These are phyloP conservation scores for Mariannaea sp. DNA, from an alignment of 2,329 filamentous ascomycete species.

Conservation along the genomic window DNA sequence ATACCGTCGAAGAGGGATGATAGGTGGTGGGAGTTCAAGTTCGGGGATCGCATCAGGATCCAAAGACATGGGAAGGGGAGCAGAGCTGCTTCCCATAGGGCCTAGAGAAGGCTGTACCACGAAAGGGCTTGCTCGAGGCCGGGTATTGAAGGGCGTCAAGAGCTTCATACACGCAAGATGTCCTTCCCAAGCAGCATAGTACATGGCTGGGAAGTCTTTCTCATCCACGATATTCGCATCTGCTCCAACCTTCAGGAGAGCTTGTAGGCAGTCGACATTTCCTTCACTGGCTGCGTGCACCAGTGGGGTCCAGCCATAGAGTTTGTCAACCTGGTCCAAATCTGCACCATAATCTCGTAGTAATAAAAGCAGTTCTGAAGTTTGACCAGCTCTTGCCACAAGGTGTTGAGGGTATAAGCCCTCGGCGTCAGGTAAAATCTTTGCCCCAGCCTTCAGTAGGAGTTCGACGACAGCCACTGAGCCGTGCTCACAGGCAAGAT, in stretches of 20 bases:
- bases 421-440: conserved; percentile 91
- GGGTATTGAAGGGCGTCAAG: conserved; percentile 65
- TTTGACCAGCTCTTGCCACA: conserved; percentile 86
- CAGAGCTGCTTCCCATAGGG: conserved; percentile 53
- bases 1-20: conserved; percentile 91
- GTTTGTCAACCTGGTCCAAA: conserved; percentile 88
- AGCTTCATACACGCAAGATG: conserved; percentile 93
- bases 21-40: conserved; percentile 90
- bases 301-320: conserved; percentile 96
- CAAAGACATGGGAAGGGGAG: conserved; percentile 65
- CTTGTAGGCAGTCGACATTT: conserved; percentile 84
- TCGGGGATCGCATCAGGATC: conserved; percentile 90
- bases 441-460: conserved; percentile 78
- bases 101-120: conserved; percentile 50
- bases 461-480: conserved; percentile 84
- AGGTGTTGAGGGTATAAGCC: conserved; percentile 97
- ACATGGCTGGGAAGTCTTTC: conserved; percentile 92
- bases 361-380: conserved; percentile 76
- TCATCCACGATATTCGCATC: conserved; percentile 84
- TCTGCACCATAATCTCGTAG: conserved; percentile 87
- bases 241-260: conserved; percentile 77
- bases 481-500: conserved; percentile 92
- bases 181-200: conserved; percentile 98
- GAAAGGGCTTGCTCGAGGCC: conserved; percentile 50
- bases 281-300: conserved; percentile 97